Base-by-base conservation (phyloP, 192 early-diverging fungal genomes). In the Paraglomus occultum region DNA sequence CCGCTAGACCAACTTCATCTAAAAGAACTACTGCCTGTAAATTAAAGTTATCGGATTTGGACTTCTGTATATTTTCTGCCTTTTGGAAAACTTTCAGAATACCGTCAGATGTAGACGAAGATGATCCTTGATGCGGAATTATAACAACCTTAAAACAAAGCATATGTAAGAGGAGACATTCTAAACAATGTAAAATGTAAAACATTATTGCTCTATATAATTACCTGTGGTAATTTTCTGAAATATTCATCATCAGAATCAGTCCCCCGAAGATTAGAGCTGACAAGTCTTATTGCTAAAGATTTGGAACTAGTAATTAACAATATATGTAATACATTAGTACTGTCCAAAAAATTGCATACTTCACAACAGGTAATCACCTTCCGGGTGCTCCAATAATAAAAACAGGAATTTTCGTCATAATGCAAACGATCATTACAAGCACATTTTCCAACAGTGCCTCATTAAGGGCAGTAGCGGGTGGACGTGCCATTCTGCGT, bases 401-500 rank as follows among this genome's bases (percentile, higher is more conserved):
- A 61, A 71, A 71, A 45, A 71, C 46, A 6, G 70, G 70, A 50
- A 71, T 71, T 31, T 11, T 31, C 14, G 57, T 71, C 18, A 71
- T 51, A 11, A 71, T 71, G 20, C 70, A 71, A 4, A 71, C 70
- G 0, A 50, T 50, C 70, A 71, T 71, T 12, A 52, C 57, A 0
- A 71, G 40, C 14, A 60, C 20, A 63, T 71, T 71, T 63, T 71
- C 58, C 20, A 71, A 45, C 1, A 71, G 58, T 17, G 70, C 70
- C 14, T 60, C 57, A 18, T 71, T 71, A 12, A 2, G 12, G 9
- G 70, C 70, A 57, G 43, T 60, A n/a, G 64, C 42, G 0, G 70
- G 55, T 9, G 55, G 42, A 14, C 9, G 5, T 9, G 22, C 51
- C 53, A 22, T 44, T 64, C 54, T 50, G 14, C 62, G n/a, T 14